Base-by-base conservation (phyloP, 2,329 filamentous ascomycete genomes). In the Clarireedia monteithiana region DNA sequence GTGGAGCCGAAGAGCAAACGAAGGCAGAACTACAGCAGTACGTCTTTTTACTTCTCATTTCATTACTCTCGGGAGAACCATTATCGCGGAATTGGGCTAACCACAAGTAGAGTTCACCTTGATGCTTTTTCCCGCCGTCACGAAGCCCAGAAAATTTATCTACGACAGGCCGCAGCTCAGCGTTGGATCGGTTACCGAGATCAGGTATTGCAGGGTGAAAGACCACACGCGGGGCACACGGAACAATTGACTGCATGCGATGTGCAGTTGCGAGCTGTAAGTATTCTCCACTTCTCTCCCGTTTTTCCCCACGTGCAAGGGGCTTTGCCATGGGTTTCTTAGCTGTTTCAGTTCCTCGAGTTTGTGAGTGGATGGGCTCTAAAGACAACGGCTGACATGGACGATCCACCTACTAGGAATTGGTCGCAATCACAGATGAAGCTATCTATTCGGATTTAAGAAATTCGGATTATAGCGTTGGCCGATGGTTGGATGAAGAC, bases 1-100 rank as follows among this genome's bases (percentile, higher is more conserved):
- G 80, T 53, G 79, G 79, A 10, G 75, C 77, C 54, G 75, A 78
- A 23, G 82, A 85, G 68, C 82, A 85, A 67, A 69, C 69, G 27
- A 84, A 83, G 67, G 81, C 81, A 17, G 81, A 85, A 69, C 69
- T 85, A 59, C 80, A 78, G 68, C 82, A 85, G 81, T 84, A 69
- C 47, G 80, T 74, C 57, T 44, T 26, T 34, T 17, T n/a, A 27
- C 17, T 3, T 12, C 27, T 20, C 30, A 6, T 23, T 27, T 12
- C 9, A 14, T 14, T 3, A 17, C 6, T n/a, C 15, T 4, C 44
- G 57, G 62, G 55, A 62, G 59, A 45, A 23, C 24, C 51, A 48
- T 42, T 60, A 48, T 38, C 17, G 12, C 10, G 6, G 5, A 27
- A 38, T 15, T 48, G 56, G 20, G 56, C 53, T 49, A 50, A 39